These are phyloP conservation scores for Phytophthora tentaculata DNA, from an alignment of 352 stramenopile genomes.

Conservation along the genomic window DNA sequence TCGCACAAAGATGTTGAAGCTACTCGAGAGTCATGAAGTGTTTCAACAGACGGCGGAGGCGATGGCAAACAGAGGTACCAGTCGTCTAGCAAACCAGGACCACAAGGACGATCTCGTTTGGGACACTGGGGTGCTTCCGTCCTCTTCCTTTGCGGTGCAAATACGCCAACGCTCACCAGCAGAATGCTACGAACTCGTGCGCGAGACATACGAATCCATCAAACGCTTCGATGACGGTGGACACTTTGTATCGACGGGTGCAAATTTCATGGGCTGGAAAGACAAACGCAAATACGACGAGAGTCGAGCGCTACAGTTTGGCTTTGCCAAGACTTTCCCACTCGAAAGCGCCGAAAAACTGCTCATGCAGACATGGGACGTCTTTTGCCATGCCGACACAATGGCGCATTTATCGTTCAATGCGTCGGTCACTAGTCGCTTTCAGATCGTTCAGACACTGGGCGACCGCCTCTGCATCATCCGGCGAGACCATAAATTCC, in stretches of 20 bases:
- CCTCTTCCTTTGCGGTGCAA: constrained; percentile 42
- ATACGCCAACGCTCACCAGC: constrained; percentile 26
- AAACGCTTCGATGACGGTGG: constrained; percentile 42
- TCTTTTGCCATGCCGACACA: constrained; percentile 46
- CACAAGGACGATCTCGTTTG: constrained; percentile 15
- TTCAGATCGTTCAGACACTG: constrained; percentile 56
- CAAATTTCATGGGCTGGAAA: constrained; percentile 57
- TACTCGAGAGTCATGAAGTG: constrained; percentile 41
- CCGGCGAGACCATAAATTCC: constrained; percentile 58
- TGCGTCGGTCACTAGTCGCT: constrained; percentile 46
- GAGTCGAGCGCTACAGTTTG: constrained; percentile 42
- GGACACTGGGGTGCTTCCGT: constrained; percentile 38
- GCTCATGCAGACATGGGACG: constrained; percentile 50
- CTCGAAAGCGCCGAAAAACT: constrained; percentile 42
- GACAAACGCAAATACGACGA: constrained; percentile 53
- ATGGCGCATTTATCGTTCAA: constrained; percentile 60
- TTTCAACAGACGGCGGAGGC: constrained; percentile 42
- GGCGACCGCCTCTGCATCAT: constrained; percentile 67
- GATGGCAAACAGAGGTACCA: constrained; percentile 20
- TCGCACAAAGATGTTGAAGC: constrained; percentile 37
- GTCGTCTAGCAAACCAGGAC: constrained; percentile 4
- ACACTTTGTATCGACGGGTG: constrained; percentile 41
- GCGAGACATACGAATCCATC: constrained; percentile 65
- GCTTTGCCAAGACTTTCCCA: constrained; percentile 52
- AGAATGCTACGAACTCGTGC: constrained; percentile 59